Evolutionary conservation across 2,329 filamentous ascomycete species (phyloP).

Genomic region (Trichoderma harzianum): DNA sequence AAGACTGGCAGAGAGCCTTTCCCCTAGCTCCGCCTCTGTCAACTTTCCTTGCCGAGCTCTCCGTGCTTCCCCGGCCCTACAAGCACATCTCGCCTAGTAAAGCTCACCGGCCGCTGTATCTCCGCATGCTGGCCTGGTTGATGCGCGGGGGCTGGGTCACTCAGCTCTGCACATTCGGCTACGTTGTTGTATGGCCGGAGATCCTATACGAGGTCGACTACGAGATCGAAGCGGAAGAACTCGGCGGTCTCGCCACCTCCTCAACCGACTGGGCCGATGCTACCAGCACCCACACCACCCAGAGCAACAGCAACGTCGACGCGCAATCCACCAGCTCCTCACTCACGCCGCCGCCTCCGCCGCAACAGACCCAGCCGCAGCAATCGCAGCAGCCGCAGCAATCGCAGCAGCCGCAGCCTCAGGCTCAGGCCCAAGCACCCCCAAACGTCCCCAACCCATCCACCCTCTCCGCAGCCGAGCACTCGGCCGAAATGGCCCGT

Average conservation of each 20-base stretch:
- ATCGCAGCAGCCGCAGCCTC: constrained; percentile 10
- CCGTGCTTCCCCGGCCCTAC: constrained; percentile 76
- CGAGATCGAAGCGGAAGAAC: constrained; percentile 63
- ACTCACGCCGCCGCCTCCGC: background rate
- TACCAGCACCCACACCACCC: background rate
- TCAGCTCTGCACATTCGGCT: constrained; percentile 86
- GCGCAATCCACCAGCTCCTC: constrained; percentile 3
- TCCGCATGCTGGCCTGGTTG: constrained; percentile 90
- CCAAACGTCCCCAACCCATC: constrained; percentile 23
- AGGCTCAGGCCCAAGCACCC: constrained; percentile 26
- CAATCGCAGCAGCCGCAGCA: constrained; percentile 16
- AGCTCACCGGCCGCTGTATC: constrained; percentile 81
- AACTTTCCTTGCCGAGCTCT: constrained; percentile 82
- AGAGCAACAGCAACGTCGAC: background rate
- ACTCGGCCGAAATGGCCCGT: constrained; percentile 59
- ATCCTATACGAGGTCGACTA: constrained; percentile 78
- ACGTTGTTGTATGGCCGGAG: constrained; percentile 78
- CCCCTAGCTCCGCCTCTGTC: constrained; percentile 78
- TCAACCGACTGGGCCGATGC: constrained; percentile 17
- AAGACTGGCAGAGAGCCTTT: constrained; percentile 73
- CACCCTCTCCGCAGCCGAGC: constrained; percentile 40
- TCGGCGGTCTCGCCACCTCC: constrained; percentile 38
- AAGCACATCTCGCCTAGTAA: constrained; percentile 81
- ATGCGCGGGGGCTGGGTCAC: constrained; percentile 91
- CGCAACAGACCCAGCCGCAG: constrained; percentile 18